Conservation (phyloP, 345 rosid species). For the Microcos paniculata region DNA sequence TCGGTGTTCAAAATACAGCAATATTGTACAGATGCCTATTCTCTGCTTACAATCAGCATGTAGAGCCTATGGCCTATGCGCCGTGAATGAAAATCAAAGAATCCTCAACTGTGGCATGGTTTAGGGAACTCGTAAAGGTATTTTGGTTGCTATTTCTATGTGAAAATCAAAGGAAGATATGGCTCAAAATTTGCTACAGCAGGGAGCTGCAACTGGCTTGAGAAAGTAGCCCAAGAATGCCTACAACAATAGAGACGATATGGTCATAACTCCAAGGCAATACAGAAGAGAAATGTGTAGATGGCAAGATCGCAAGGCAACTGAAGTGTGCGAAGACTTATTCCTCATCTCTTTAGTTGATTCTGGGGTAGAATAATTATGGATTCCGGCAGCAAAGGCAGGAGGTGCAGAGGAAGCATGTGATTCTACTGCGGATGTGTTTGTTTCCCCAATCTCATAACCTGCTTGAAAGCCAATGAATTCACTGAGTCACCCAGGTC, state of each 20-base stretch:
- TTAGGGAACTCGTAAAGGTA: constrained; percentile 1
- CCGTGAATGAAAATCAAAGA: not conserved
- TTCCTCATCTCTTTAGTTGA: constrained; percentile 29
- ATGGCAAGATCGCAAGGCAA: constrained; percentile 21
- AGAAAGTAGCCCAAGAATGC: not conserved
- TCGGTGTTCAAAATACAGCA: not conserved
- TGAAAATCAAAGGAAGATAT: not conserved
- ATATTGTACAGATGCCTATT: not conserved
- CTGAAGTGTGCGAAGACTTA: constrained; percentile 32
- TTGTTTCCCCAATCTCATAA: constrained; percentile 51
- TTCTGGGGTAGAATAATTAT: constrained; percentile 36
- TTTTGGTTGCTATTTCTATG: constrained; percentile 5
- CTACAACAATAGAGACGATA: constrained; percentile 25
- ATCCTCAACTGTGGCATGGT: not conserved
- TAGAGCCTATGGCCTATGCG: not conserved
- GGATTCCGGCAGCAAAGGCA: constrained; percentile 58
- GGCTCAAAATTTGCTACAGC: not conserved
- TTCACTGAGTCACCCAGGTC: not conserved
- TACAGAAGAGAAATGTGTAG: constrained; percentile 5
- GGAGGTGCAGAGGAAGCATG: constrained; percentile 51
- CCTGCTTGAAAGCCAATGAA: constrained; percentile 38
- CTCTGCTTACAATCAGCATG: not conserved
- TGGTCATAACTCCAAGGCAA: constrained; percentile 14
- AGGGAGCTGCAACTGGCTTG: not conserved
- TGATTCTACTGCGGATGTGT: constrained; percentile 31